Conservation (phyloP, 1,284 basidiomycete genomes). For the Austroboletus olivaceoglutinosus region DNA sequence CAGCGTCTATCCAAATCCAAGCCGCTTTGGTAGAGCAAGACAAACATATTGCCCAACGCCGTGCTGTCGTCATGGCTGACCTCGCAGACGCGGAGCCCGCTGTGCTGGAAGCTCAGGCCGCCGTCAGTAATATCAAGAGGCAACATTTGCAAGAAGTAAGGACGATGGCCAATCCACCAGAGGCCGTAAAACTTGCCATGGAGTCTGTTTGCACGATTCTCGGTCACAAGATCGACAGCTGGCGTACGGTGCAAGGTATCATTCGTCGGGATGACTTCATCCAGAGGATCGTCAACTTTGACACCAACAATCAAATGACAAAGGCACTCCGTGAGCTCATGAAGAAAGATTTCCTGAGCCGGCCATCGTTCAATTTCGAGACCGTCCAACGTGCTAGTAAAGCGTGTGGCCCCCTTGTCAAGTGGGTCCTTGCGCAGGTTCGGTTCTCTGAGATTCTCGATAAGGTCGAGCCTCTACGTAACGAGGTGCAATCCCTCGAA, state of each 20-base stretch:
- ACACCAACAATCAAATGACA: conserved; percentile 90
- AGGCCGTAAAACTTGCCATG: conserved; percentile 98
- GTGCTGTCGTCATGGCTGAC: conserved; percentile 89
- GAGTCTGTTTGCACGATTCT: conserved; percentile 97
- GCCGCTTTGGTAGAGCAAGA: conserved; percentile 92
- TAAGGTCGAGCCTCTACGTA: conserved; percentile 94
- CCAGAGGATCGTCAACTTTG: conserved; percentile 94
- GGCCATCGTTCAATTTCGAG: conserved; percentile 94
- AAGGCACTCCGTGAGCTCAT: conserved; percentile 87
- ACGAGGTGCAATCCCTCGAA: conserved; percentile 94
- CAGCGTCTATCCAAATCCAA: conserved; percentile 95
- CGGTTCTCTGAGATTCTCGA: conserved; percentile 97
- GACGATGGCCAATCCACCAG: conserved; percentile 97
- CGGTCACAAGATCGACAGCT: conserved; percentile 96
- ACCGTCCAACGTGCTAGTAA: conserved; percentile 93
- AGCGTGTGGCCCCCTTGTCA: conserved; percentile 97
- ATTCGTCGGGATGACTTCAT: conserved; percentile 99
- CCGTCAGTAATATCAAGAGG: conserved; percentile 96
- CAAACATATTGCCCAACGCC: conserved; percentile 83
- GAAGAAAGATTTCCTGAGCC: conserved; percentile 91
- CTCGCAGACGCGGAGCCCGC: conserved; percentile 98
- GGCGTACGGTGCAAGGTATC: conserved; percentile 95
- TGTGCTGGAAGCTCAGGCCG: conserved; percentile 90
- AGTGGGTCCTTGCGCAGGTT: conserved; percentile 98
- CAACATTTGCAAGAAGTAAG: conserved; percentile 98